Evolutionary conservation across 371 early-diverging fungal species (phyloP).

Genomic region (Lichtheimia ramosa): DNA sequence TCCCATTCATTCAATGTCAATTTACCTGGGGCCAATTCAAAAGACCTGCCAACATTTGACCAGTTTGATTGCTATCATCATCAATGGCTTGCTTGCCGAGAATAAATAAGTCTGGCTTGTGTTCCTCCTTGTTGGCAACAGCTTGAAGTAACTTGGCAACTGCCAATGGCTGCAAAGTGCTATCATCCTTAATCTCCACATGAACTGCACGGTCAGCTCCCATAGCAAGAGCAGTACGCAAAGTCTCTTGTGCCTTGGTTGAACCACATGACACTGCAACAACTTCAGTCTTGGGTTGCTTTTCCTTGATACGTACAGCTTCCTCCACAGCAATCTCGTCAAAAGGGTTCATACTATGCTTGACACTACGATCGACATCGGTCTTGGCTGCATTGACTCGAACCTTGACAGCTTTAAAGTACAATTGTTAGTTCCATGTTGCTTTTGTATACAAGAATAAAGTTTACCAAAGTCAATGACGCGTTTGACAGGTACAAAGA

Average conservation of each 20-base stretch:
- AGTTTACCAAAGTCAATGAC: conserved; percentile 89
- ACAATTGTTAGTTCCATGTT: background rate
- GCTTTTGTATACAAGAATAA: too few relatives aligned
- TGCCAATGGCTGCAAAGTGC: conserved; percentile 74
- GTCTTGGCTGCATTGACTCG: conserved; percentile 90
- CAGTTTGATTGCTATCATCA: conserved; percentile 96
- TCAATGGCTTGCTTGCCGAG: conserved; percentile 99
- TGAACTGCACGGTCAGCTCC: conserved; percentile 97
- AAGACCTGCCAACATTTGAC: conserved; percentile 98
- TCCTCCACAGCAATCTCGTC: conserved; percentile 98
- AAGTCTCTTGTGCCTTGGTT: conserved; percentile 87
- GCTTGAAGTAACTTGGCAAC: conserved; percentile 94
- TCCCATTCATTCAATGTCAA: background rate
- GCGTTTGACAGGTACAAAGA: conserved; percentile 94
- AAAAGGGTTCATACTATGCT: conserved; percentile 99
- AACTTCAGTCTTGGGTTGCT: conserved; percentile 71
- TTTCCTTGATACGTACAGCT: conserved; percentile 92
- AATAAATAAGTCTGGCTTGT: conserved; percentile 88
- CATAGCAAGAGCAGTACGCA: conserved; percentile 97
- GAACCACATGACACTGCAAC: conserved; percentile 93
- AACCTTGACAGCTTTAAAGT: conserved; percentile 83
- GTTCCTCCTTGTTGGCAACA: conserved; percentile 80
- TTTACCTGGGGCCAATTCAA: conserved; percentile 92
- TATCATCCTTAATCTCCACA: conserved; percentile 82
- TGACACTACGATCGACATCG: conserved; percentile 93